phyloP scores from a whole-genome alignment of 2,329 filamentous ascomycete species.

The Pyrenophora teres region DNA sequence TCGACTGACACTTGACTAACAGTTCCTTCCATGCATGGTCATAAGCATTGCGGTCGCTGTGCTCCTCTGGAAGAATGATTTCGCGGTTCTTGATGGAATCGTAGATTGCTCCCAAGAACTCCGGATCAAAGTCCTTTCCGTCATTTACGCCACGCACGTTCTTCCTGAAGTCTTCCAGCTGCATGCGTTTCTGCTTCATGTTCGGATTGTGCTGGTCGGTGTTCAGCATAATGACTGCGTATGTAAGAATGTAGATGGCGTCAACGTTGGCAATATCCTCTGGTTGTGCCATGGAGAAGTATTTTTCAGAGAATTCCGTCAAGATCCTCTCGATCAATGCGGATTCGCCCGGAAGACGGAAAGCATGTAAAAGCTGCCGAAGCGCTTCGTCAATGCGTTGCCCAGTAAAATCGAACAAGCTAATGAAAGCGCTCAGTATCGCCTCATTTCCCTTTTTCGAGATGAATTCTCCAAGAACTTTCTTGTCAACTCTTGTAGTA shows the following conservation, averaged over 20 bases:
- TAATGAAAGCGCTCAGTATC: slow-evolving; percentile 83
- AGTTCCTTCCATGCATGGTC: slow-evolving; percentile 98
- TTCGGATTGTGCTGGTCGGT: slow-evolving; percentile 97
- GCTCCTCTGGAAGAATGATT: slow-evolving; percentile 95
- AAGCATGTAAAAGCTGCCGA: slow-evolving; percentile 83
- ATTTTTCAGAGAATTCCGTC: slow-evolving; percentile 83
- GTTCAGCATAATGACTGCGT: slow-evolving; percentile 97
- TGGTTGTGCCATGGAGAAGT: slow-evolving; percentile 70
- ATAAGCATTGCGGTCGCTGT: slow-evolving; percentile 94
- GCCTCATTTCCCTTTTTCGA: slow-evolving; percentile 87
- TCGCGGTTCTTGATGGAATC: slow-evolving; percentile 91
- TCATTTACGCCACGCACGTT: slow-evolving; percentile 92
- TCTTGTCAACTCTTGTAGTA: slow-evolving; percentile 87
- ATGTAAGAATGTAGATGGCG: slow-evolving; percentile 85
- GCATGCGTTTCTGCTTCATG: slow-evolving; percentile 83
- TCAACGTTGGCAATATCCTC: slow-evolving; percentile 83
- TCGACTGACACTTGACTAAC: slow-evolving; percentile 78
- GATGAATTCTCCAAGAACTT: slow-evolving; percentile 86
- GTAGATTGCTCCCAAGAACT: slow-evolving; percentile 85
- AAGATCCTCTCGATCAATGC: slow-evolving; percentile 92
- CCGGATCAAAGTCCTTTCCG: slow-evolving; percentile 78
- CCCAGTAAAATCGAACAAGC: slow-evolving; percentile 83
- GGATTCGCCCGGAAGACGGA: slow-evolving; percentile 92
- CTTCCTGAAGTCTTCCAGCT: slow-evolving; percentile 76
- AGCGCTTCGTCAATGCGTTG: slow-evolving; percentile 91